These are phyloP conservation scores for Decorospora gaudefroyi DNA, from an alignment of 2,329 filamentous ascomycete species.

Conservation along the genomic window DNA sequence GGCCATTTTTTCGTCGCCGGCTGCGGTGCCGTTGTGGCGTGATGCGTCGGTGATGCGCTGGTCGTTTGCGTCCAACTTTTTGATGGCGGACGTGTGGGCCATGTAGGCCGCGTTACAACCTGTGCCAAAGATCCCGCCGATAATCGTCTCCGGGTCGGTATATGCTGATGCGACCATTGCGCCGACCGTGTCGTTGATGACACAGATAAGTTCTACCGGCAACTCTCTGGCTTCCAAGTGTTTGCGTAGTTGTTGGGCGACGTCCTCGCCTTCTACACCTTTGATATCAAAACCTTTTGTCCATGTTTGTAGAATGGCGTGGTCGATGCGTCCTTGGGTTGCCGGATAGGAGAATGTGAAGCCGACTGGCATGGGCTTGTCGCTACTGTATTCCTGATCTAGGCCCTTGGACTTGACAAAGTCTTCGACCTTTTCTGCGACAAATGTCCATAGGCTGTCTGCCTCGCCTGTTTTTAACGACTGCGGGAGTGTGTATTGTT, in stretches of 20 bases:
- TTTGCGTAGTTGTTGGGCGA: slow-evolving; percentile 84
- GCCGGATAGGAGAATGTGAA: slow-evolving; percentile 98
- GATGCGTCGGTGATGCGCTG: slow-evolving; percentile 2
- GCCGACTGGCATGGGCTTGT: slow-evolving; percentile 75
- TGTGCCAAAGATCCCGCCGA: slow-evolving; percentile 92
- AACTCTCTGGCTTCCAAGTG: slow-evolving; percentile 74
- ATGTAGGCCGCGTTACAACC: slow-evolving; percentile 95
- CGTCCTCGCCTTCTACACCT: slow-evolving; percentile 87
- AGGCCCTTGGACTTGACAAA: slow-evolving; percentile 87
- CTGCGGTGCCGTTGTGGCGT: not conserved
- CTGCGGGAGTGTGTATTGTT: slow-evolving; percentile 93
- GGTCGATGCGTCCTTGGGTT: slow-evolving; percentile 89
- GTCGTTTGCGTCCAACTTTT: slow-evolving; percentile 63
- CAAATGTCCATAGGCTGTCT: slow-evolving; percentile 92
- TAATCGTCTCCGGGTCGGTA: slow-evolving; percentile 80
- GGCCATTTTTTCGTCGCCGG: slow-evolving; percentile 62
- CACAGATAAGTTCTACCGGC: slow-evolving; percentile 79
- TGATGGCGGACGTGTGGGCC: slow-evolving; percentile 79
- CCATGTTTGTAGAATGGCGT: slow-evolving; percentile 91
- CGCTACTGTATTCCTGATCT: slow-evolving; percentile 60
- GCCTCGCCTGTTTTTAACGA: slow-evolving; percentile 84
- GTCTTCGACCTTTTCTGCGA: slow-evolving; percentile 87
- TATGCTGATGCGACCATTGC: slow-evolving; percentile 90
- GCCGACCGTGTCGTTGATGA: slow-evolving; percentile 93
- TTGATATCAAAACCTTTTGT: slow-evolving; percentile 96